Evolutionary conservation across 2,329 filamentous ascomycete genomes (phyloP), one percentile per base, ranked within the genome.

Genomic region (Fusarium sp.): DNA sequence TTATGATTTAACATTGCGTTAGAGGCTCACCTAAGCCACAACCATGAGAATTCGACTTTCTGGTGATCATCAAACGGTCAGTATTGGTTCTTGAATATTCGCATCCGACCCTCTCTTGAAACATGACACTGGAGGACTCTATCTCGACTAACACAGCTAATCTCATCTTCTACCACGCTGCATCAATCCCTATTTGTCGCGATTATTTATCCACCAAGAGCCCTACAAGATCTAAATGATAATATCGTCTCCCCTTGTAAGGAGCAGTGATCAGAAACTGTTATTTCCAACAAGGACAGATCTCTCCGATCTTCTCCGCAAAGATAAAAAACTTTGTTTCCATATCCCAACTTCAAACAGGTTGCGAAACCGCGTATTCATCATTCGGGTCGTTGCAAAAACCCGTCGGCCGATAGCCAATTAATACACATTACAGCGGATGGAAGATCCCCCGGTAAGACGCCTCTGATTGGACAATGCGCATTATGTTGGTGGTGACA

Each of bases 21-120:
- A 52, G 62, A 67, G 69, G 72, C 75, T 77, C 72, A 77, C 75
- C 69, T 77, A 63, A 77, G 75, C 70, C 47, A 50, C 49, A 33
- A 19, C 28, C 21, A 32, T 33, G 18, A 56, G 18, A 35, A 28
- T 57, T 21, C n/a, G 23, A 32, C 23, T 18, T 21, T 37, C 23
- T 30, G 33, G 40, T 56, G 15, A 33, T 40, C 23, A 35, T 18
- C 10, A 52, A 52, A 40, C 33, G 28, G 9, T 12, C 6, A 62
- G 23, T 25, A 30, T 42, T 28, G 25, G 19, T 21, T 42, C 38
- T 33, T 38, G 23, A 28, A 56, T 46, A 33, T 35, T 54, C 16
- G 37, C n/a, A 60, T 30, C 13, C 50, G 33, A 40, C 30, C 19
- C 8, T 52, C n/a, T 40, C 18, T 56, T 63, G 35, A 47, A 60